Base-by-base conservation (phyloP, 768 basidiomycete species). In the Phaeotremella skinneri region DNA sequence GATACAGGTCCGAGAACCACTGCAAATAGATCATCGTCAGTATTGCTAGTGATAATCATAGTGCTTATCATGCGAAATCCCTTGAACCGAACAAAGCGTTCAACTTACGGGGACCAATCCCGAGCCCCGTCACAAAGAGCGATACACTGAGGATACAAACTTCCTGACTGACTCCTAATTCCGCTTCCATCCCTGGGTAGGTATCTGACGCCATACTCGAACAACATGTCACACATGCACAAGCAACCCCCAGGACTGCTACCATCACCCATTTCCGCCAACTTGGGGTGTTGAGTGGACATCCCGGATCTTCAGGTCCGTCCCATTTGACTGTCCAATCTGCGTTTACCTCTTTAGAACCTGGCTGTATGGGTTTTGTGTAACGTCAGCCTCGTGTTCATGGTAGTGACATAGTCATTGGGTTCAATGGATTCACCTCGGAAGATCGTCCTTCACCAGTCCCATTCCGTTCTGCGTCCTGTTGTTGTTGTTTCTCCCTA, bases 161-260 rank as follows among this genome's bases (percentile, higher is more conserved):
- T 61, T 84, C 81, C 14, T 76, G 75, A 0, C 83, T 81, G 2
- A 85, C 83, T 42, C 82, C 79, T 42, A 89, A 81, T 4, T 81
- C 76, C 7, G 70, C 56, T 34, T 84, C 79, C 41, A 87, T 79
- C 0, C 83, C 85, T 0, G 71, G 66, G 74, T 90, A 87, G 0
- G 89, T 83, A 52, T 84, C 85, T 0, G 83, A 78, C 9, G 85
- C 78, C 74, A 80, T 77, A 3, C 73, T 75, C 2, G 72, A 75
- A 7, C 76, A 67, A 55, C 79, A 80, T 0, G 80, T 80, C 0
- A 73, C 70, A 54, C 59, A 47, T 11, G 49, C 62, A 25, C 66
- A 63, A 0, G 66, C 55, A 1, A 68, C 52, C 1, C 64, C 59
- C 4, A 73, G 31, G 1, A 70, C 63, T 17, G 56, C 56, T 2